These are phyloP conservation scores for Vitis hybrid DNA, from an alignment of 177 flowering plant genomes.

Conservation along the genomic window DNA sequence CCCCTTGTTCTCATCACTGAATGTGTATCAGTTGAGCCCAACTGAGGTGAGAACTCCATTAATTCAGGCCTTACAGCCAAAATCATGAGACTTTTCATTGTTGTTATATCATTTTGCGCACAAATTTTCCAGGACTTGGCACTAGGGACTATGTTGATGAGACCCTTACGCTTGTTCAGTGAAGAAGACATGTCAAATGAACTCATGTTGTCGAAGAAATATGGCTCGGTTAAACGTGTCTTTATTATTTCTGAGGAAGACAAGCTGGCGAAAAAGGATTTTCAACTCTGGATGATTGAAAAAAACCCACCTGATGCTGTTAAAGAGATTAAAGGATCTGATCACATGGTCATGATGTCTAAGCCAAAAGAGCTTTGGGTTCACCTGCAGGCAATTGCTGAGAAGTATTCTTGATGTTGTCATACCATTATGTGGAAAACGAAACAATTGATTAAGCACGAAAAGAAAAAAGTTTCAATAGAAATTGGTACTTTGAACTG, in stretches of 20 bases:
- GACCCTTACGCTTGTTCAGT: constrained; percentile 20
- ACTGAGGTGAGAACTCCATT: constrained; percentile 15
- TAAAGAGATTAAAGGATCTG: constrained; percentile 17
- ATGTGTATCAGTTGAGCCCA: constrained; percentile 28
- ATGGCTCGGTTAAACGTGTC: constrained; percentile 23
- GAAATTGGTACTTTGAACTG: too few relatives aligned
- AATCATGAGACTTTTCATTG: too few relatives aligned
- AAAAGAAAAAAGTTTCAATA: too few relatives aligned
- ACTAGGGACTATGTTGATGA: constrained; percentile 21
- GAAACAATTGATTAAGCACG: too few relatives aligned
- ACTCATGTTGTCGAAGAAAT: constrained; percentile 9
- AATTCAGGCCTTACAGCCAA: too few relatives aligned
- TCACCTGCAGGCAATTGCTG: constrained; percentile 13
- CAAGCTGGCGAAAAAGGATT: neutral
- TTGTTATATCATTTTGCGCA: neutral
- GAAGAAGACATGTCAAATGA: constrained; percentile 20
- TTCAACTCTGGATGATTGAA: constrained; percentile 25
- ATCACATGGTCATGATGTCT: constrained; percentile 39
- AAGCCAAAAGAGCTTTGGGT: constrained; percentile 16
- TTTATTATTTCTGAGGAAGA: constrained; percentile 20
- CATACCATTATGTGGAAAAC: too few relatives aligned
- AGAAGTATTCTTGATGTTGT: neutral
- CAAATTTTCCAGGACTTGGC: constrained; percentile 1
- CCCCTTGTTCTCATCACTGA: constrained; percentile 11
- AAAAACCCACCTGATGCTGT: constrained; percentile 22